Evolutionary conservation across 768 basidiomycete genomes (phyloP).

Genomic region (Obba rivulosa): DNA sequence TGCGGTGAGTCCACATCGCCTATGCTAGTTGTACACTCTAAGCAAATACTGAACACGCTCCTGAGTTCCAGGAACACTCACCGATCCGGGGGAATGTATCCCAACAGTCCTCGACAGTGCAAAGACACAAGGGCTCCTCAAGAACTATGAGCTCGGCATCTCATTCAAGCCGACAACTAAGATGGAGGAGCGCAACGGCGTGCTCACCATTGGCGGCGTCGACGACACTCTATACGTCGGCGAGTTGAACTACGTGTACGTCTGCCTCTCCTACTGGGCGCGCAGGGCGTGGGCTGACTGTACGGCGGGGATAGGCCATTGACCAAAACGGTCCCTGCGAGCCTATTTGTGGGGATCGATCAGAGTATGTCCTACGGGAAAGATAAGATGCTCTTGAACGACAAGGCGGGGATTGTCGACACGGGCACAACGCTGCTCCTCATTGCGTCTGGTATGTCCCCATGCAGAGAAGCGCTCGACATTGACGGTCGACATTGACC

Average conservation of each 20-base stretch:
- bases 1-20: slow-evolving; percentile 6
- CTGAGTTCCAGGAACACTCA: not conserved
- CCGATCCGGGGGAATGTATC: slow-evolving; percentile 17
- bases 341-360: slow-evolving; percentile 24
- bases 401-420: slow-evolving; percentile 30
- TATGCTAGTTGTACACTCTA: not conserved
- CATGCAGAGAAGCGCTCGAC: too few species aligned
- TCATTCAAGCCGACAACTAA: slow-evolving; percentile 41
- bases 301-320: slow-evolving; percentile 11
- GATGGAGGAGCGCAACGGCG: slow-evolving; percentile 5
- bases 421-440: slow-evolving; percentile 33
- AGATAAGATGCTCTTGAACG: slow-evolving; percentile 12
- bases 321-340: slow-evolving; percentile 18
- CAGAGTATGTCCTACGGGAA: slow-evolving; percentile 22
- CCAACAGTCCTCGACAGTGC: slow-evolving; percentile 53
- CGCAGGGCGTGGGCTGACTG: slow-evolving; percentile 10
- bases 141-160: slow-evolving; percentile 39
- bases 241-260: slow-evolving; percentile 22
- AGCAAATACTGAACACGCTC: not conserved
- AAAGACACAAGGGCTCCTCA: slow-evolving; percentile 35
- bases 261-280: not conserved
- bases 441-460: slow-evolving; percentile 24
- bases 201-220: slow-evolving; percentile 16
- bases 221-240: slow-evolving; percentile 20
- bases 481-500: too few species aligned